These are phyloP conservation scores for Calycina herbarum DNA, from an alignment of 2,329 filamentous ascomycete genomes.

Conservation along the genomic window DNA sequence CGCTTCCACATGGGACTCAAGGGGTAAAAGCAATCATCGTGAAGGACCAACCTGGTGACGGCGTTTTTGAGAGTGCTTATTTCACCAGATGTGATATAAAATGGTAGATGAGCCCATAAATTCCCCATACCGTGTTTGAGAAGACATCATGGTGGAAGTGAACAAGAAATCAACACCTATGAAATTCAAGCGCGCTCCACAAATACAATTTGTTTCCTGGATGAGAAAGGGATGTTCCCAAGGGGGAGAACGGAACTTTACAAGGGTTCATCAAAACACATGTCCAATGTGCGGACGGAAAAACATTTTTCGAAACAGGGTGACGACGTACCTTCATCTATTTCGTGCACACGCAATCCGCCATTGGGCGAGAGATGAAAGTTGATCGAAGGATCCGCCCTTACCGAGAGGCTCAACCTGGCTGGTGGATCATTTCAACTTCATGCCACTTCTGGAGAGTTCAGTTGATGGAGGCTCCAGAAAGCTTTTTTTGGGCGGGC, in stretches of 20 bases:
- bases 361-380: conserved; percentile 1
- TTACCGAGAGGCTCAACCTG: neutral
- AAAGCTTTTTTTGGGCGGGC: too few relatives aligned
- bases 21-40: neutral
- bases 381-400: neutral
- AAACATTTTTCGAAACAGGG: conserved; percentile 17
- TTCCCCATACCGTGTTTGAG: conserved; percentile 11
- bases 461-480: too few relatives aligned
- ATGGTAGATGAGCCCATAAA: conserved; percentile 7
- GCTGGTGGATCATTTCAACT: neutral
- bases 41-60: neutral
- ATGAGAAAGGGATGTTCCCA: conserved; percentile 4
- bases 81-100: conserved; percentile 15
- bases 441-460: neutral
- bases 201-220: conserved; percentile 9
- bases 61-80: neutral
- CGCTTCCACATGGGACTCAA: neutral
- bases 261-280: neutral
- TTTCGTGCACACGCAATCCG: neutral
- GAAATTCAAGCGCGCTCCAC: neutral
- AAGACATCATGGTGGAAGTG: neutral
- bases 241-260: neutral
- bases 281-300: conserved; percentile 7
- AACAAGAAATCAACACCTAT: conserved; percentile 1
- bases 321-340: conserved; percentile 2